Base-by-base conservation (phyloP, 192 early-diverging fungal genomes). In the Linnemannia schmuckeri region DNA sequence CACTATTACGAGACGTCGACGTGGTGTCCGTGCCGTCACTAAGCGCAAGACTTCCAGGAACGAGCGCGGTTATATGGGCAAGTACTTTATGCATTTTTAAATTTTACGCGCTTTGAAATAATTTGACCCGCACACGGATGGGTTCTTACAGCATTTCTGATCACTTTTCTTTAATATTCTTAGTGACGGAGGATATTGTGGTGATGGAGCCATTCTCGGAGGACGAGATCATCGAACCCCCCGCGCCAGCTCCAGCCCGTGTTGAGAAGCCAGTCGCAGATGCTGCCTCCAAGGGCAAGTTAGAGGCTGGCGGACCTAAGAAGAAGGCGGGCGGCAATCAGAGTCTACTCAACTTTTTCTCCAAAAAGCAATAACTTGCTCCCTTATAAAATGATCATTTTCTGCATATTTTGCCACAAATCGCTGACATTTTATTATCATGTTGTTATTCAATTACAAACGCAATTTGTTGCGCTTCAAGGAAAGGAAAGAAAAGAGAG, bases 281-380 rank as follows among this genome's bases (percentile, higher is more conserved):
- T 38, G 9, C 35, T 57, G 55, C 61, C 10, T 66, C 61, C 9
- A 74, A 55, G 18, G 35, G 24, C 35, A 73, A 81, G 63, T n/a
- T 22, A 27, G 75, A 17, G 33, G 40, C 42, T 5, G 70, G 49
- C 47, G 69, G 38, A 52, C 18, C 78, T 15, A 86, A 87, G 73
- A 87, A 87, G 68, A 77, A 73, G 15, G 66, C 40, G 1, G 85
- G 79, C 10, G 85, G 85, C 4, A 87, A 87, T 27, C 85, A 87
- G 49, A 87, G 76, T 30, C 37, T 87, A 24, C 76, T 87, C 47
- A 87, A 87, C 84, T 86, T 86, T 81, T 87, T 87, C 68, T 49
- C 44, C 12, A 79, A 72, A 40, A 70, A 79, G 70, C 54, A 71
- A 37, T 27, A 37, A 20, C 42, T 37, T 37, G 37, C 30, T 2